Conservation (phyloP, 306 rosid genomes). For the Casuarina glauca region DNA sequence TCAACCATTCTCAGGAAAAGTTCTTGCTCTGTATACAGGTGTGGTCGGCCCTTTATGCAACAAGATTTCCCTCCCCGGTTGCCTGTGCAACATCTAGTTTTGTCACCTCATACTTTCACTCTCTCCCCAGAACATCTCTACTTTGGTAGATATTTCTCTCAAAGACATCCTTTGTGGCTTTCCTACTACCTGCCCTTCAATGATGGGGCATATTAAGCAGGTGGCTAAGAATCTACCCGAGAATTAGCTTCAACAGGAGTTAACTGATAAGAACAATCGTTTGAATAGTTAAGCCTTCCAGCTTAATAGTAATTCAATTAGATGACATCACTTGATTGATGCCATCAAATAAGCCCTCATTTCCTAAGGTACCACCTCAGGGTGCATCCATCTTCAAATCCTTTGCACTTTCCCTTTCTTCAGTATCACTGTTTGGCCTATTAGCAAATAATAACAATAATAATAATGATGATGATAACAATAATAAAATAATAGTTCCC, state of each 20-base stretch:
- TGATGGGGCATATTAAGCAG: constrained; percentile 21
- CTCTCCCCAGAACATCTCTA: constrained; percentile 5
- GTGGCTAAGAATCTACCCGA: constrained; percentile 22
- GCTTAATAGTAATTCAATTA: constrained; percentile 15
- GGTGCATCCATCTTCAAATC: neutral
- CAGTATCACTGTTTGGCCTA: too few relatives aligned
- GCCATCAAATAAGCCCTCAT: constrained; percentile 2
- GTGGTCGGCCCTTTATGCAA: constrained; percentile 17
- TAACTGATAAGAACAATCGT: constrained; percentile 18
- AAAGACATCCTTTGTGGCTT: constrained; percentile 1
- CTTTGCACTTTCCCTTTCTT: constrained; percentile 1
- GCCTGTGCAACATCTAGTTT: constrained; percentile 30
- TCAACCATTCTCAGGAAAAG: constrained; percentile 21
- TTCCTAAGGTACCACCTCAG: neutral
- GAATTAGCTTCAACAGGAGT: constrained; percentile 23
- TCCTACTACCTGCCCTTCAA: constrained; percentile 18
- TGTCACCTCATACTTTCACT: constrained; percentile 23
- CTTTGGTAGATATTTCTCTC: neutral
- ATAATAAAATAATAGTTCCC: neutral
- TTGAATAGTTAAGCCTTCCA: constrained; percentile 28
- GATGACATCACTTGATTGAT: constrained; percentile 10
- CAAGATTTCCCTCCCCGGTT: constrained; percentile 29
- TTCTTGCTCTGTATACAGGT: constrained; percentile 20
- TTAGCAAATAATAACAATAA: constrained; percentile 22
- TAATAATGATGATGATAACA: neutral